Base-by-base conservation (phyloP, 139 green algal species). In the Coelastrella sp. region DNA sequence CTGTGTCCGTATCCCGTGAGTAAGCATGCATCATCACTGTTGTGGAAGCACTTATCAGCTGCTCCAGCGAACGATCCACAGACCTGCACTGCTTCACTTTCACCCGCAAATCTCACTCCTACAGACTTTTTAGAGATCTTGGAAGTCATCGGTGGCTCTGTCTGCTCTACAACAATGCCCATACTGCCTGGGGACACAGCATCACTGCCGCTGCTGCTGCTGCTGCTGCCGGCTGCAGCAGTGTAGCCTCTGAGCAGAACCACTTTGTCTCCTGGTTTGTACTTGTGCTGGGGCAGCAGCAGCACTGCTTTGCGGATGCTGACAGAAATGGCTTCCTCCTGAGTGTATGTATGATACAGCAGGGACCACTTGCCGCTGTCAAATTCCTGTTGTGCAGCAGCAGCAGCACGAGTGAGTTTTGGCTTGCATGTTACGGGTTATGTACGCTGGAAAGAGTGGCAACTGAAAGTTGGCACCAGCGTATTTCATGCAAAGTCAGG, bases 231-330 rank as follows among this genome's bases (percentile, higher is more conserved):
- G 12, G 6, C 17, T 6, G 61, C 78, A 25, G 0, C 6, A 17
- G 59, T 19, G 17, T 22, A 22, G 25, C 15, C 20, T 17, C 35
- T 82, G 35, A 68, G 15, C 66, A 78, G 59, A 63, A 68, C 22
- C 0, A 63, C 27, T 72, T 56, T 72, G 24, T 81, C 68, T 27
- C 68, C 68, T 76, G 68, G 15, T 76, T n/a, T 24, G 7, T 12
- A 76, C 7, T 76, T 95, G 87, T 94, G 96, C 7, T 94, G 61
- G 6, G 96, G 94, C 56, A 95, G 79, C 90, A 97, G 92, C 58
- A 95, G 82, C 93, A 98, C 96, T 27, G 22, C 57, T 70, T 70
- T 61, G 27, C 61, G 14, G 15, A 61, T 85, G 57, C 6, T 57
- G 7, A 85, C 58, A 72, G 79, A 24, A 17, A 35, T 72, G 19